A percentile compares a stretch with the other conserved stretches of the same genome.
Evolutionary conservation across 331 rosid genomes (phyloP).

Genomic region (Pyracantha coccinea): DNA sequence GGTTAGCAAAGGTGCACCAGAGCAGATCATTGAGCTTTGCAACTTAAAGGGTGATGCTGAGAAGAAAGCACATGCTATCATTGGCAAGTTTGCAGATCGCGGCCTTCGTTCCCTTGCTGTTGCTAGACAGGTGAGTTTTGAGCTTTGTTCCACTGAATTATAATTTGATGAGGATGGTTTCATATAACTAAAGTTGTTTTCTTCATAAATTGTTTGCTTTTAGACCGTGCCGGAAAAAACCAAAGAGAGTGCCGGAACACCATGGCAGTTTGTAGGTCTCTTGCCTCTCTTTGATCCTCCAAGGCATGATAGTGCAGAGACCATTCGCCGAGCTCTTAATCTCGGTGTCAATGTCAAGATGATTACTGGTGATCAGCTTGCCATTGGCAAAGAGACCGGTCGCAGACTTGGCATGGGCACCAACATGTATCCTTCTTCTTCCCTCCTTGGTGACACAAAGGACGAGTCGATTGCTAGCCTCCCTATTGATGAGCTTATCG

Average conservation of each 20-base stretch:
- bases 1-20: conserved; percentile 95
- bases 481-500: conserved; percentile 85
- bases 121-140: conserved; percentile 39
- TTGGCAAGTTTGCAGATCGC: conserved; percentile 81
- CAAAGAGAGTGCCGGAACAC: conserved; percentile 67
- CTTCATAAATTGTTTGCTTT: conserved; percentile 5
- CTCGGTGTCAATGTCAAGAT: conserved; percentile 92
- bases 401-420: conserved; percentile 99
- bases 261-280: conserved; percentile 78
- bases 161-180: not conserved
- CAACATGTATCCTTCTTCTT: conserved; percentile 95
- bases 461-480: conserved; percentile 46
- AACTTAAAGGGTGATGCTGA: conserved; percentile 45
- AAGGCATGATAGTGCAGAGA: conserved; percentile 95
- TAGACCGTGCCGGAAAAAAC: conserved; percentile 59
- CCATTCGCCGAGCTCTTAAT: conserved; percentile 68
- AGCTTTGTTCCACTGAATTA: not conserved
- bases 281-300: conserved; percentile 97
- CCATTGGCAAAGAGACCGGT: conserved; percentile 87
- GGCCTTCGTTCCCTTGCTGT: conserved; percentile 90
- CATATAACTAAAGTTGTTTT: not conserved
- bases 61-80: conserved; percentile 62
- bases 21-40: conserved; percentile 90
- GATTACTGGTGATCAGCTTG: conserved; percentile 93
- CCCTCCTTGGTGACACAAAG: conserved; percentile 79